These are phyloP conservation scores for Domatiomyces globalis DNA, from an alignment of 2,329 filamentous ascomycete species.

Conservation along the genomic window DNA sequence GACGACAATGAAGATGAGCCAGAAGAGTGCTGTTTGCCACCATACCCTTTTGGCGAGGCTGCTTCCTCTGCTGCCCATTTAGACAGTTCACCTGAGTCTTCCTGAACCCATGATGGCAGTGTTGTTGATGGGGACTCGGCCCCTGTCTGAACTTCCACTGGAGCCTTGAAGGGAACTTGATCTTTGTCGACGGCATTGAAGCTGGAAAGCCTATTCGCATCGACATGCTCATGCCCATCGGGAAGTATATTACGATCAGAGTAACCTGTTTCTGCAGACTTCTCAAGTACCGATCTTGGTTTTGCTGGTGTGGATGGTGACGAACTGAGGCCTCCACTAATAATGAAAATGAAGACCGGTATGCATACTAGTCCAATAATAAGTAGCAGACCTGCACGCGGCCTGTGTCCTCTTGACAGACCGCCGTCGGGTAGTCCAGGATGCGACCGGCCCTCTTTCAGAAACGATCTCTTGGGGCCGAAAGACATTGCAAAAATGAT, in stretches of 20 bases:
- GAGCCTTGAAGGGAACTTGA: background rate
- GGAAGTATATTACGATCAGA: constrained; percentile 3
- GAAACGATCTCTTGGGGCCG: constrained; percentile 8
- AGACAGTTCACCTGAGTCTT: background rate
- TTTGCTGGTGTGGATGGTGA: background rate
- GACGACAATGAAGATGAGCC: background rate
- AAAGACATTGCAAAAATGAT: constrained; percentile 10
- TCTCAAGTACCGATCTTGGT: constrained; percentile 1
- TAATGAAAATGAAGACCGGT: constrained; percentile 10
- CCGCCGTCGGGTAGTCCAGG: constrained; percentile 11
- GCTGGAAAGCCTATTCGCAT: background rate
- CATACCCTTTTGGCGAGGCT: background rate
- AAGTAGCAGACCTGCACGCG: constrained; percentile 7
- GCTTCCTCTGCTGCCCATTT: background rate
- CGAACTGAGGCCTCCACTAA: constrained; percentile 1
- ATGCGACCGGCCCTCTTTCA: constrained; percentile 16
- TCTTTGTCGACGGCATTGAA: background rate
- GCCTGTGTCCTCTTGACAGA: constrained; percentile 5
- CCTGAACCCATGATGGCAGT: background rate
- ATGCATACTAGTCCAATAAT: constrained; percentile 10
- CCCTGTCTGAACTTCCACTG: background rate
- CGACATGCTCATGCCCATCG: background rate
- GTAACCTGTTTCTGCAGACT: background rate
- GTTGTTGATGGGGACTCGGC: background rate
- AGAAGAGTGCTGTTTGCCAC: background rate